Conservation (phyloP, 768 basidiomycete species). For the Mycena leptocephala region DNA sequence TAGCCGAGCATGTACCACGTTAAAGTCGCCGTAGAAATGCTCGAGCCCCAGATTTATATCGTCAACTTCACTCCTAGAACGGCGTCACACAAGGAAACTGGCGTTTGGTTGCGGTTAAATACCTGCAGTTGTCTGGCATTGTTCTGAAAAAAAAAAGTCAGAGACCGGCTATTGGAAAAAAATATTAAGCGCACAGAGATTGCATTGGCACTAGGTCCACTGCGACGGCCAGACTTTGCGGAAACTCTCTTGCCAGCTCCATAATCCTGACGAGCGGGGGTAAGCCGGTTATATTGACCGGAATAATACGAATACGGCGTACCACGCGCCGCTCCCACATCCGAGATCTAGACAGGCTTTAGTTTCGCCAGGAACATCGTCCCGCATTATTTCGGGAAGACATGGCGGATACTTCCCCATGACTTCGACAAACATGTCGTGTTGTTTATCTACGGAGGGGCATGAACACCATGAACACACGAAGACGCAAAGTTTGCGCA, state of each 20-base stretch:
- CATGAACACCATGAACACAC: slow-evolving; percentile 16
- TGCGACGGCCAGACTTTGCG: slow-evolving; percentile 77
- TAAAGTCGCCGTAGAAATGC: slow-evolving; percentile 86
- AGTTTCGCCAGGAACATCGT: slow-evolving; percentile 69
- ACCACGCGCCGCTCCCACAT: slow-evolving; percentile 88
- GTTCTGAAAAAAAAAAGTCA: slow-evolving; percentile 55
- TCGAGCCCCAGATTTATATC: slow-evolving; percentile 90
- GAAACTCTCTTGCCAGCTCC: slow-evolving; percentile 82
- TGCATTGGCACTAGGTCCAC: slow-evolving; percentile 90
- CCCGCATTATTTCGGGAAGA: slow-evolving; percentile 71
- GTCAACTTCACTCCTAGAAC: slow-evolving; percentile 82
- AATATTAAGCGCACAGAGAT: slow-evolving; percentile 64
- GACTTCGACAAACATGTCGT: slow-evolving; percentile 73
- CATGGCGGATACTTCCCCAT: slow-evolving; percentile 80
- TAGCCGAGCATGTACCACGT: slow-evolving; percentile 82
- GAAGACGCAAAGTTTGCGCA: slow-evolving; percentile 48
- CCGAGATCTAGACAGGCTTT: slow-evolving; percentile 84
- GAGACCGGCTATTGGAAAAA: slow-evolving; percentile 34
- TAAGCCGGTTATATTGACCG: not conserved
- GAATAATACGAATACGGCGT: slow-evolving; percentile 27
- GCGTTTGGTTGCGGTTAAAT: slow-evolving; percentile 20
- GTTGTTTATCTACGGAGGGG: slow-evolving; percentile 71
- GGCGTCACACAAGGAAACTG: slow-evolving; percentile 14
- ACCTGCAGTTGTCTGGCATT: slow-evolving; percentile 85
- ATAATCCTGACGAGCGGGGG: slow-evolving; percentile 70